These are phyloP conservation scores for Emergomyces orientalis DNA, from an alignment of 2,329 filamentous ascomycete species.

Conservation along the genomic window DNA sequence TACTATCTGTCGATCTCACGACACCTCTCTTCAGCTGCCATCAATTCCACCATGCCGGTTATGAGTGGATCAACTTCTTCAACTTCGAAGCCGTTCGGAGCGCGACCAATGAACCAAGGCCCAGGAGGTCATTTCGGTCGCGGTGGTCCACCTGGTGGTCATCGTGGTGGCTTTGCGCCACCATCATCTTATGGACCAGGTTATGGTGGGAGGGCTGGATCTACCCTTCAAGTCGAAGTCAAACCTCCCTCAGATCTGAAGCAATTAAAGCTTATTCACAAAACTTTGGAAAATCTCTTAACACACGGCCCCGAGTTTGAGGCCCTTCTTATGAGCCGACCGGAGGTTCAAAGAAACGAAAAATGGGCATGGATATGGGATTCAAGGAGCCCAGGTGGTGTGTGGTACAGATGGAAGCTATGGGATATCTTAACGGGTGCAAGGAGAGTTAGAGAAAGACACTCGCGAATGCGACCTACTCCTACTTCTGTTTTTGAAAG, in stretches of 20 bases:
- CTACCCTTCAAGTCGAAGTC: constrained; percentile 59
- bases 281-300: constrained; percentile 70
- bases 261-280: constrained; percentile 76
- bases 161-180: constrained; percentile 62
- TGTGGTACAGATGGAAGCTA: constrained; percentile 88
- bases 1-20: constrained; percentile 72
- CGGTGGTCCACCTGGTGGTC: constrained; percentile 40
- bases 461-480: constrained; percentile 39
- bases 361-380: constrained; percentile 95
- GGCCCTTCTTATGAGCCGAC: constrained; percentile 77
- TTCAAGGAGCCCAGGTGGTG: constrained; percentile 63
- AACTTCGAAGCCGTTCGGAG: constrained; percentile 64
- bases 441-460: constrained; percentile 28
- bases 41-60: constrained; percentile 47
- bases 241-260: constrained; percentile 67
- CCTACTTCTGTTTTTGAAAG: constrained; percentile 60
- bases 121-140: constrained; percentile 40
- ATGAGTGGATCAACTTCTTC: constrained; percentile 39
- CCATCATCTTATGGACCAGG: constrained; percentile 57
- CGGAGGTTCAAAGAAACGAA: constrained; percentile 74
- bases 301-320: constrained; percentile 81
- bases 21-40: constrained; percentile 67
- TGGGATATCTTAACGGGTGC: constrained; percentile 75
- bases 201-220: constrained; percentile 40
- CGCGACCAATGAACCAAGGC: constrained; percentile 51